Evolutionary conservation across 176 grass and related monocot genomes (phyloP), one percentile per base, ranked within the genome.

Genomic region (Zoysia pacifica): DNA sequence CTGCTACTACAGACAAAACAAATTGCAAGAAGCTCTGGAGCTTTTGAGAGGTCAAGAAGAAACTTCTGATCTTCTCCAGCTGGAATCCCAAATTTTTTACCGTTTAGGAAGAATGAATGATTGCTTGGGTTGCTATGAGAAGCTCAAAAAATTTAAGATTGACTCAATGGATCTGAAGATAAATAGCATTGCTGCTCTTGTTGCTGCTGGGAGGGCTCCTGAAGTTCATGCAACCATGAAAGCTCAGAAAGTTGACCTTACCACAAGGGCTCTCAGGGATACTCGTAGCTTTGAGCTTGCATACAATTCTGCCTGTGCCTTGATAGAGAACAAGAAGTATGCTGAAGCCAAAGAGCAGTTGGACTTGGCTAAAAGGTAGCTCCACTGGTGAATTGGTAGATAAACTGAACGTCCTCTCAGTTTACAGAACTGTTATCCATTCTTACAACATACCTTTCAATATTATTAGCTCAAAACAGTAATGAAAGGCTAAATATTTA

Each of bases 1-100:
- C 81, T 99, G 93, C 84, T 91, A 87, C 77, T 96, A 99, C n/a
- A 91, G 90, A 80, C 90, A 96, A 83, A 99, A 99, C 66, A 93
- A 95, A 86, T 49, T 99, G 71, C 83, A 89, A 72, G 97, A 96
- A 81, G 97, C 97, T 28, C 72, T 99, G 11, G 82, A 91, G 18
- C 70, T 79, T 40, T 77, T 99, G 83, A 83, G 74, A 68, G 70
- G 86, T 5, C 90, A 88, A 83, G 92, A 93, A 79, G 87, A 82
- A 84, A 87, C 82, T 47, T 45, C 77, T 74, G 84, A 76, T 86
- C 49, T 93, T 77, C 86, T 99, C 79, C 93, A 99, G 75, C 81
- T 99, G 65, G 90, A 95, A 85, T 94, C 90, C 69, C 96, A 99
- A 78, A 99, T 99, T 78, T 90, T 86, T 83, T 99, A 99, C 84